Base-by-base conservation (phyloP, 805 yeast genomes). In the Candida peoriensis region DNA sequence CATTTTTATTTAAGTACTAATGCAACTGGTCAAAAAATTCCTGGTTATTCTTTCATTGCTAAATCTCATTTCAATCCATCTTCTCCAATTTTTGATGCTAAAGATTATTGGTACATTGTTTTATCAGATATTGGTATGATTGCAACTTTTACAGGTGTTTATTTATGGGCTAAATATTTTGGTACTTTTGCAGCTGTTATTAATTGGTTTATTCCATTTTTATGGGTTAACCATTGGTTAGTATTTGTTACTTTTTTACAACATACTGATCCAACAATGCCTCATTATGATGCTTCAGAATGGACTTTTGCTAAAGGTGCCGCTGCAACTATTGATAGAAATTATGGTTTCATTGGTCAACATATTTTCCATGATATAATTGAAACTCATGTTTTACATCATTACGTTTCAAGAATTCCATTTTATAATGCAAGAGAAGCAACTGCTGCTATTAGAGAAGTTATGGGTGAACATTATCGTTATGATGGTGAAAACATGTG, bases 341-440 rank as follows among this genome's bases (percentile, higher is more conserved):
- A 76, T 43, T 75, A 68, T 52, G 81, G 81, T 9, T 73, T 76
- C 40, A 55, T 76, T 35, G 82, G 81, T 38, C 70, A 74, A 57
- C 75, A 76, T 70, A 67, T 84, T 52, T 81, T 85, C 78, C 95
- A 86, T 61, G 94, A 82, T 58, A 86, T 86, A 53, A 84, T 85
- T 54, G 95, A 86, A 65, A 86, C 95, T 34, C 95, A 86, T 57
- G 95, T 86, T 34, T 70, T 81, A 50, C 95, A 86, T 65, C 95
- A 86, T 63, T 86, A 74, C 60, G 78, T 75, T 44, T 79, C 89
- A 10, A 70, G 94, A 60, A 83, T 86, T 48, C 95, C 95, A 29
- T 85, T 85, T 66, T 86, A 86, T 71, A 80, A 84, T 48, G 94
- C 81, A 19, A 70, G 90, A 58, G 78, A 75, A 53, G 93, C 83